A percentile compares a stretch with the other conserved stretches of the same genome.
Evolutionary conservation across 352 stramenopile genomes (phyloP).

Genomic region (Pythium apleroticum): DNA sequence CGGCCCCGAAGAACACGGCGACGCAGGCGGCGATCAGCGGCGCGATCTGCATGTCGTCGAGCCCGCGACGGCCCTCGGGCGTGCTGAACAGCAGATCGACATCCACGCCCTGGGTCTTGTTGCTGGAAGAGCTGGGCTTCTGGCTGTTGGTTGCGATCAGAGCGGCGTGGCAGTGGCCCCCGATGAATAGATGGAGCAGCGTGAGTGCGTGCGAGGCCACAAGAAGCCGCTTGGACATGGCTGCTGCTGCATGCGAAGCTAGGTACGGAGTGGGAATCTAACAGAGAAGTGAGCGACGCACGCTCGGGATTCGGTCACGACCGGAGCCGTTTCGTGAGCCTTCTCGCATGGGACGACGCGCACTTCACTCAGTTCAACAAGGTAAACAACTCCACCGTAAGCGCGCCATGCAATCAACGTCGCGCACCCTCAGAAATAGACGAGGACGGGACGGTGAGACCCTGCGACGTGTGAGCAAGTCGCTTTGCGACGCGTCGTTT

Average conservation of each 20-base stretch:
- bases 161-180: neutral
- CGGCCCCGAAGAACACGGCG: constrained; percentile 43
- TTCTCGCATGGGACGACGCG: neutral
- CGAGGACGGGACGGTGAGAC: neutral
- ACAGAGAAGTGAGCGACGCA: too few relatives aligned
- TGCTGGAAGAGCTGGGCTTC: neutral
- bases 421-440: neutral
- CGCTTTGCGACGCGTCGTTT: neutral
- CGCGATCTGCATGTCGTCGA: constrained; percentile 43
- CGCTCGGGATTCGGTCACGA: too few relatives aligned
- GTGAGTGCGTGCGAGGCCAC: neutral
- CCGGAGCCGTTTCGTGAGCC: neutral
- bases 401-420: neutral
- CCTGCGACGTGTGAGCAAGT: constrained; percentile 12
- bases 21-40: constrained; percentile 48
- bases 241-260: neutral
- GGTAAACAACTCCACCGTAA: neutral
- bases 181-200: neutral
- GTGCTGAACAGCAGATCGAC: constrained; percentile 26
- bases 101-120: constrained; percentile 18
- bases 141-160: neutral
- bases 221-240: neutral
- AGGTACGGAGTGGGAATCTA: too few relatives aligned
- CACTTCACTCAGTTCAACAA: neutral
- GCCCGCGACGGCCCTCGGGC: constrained; percentile 26